Evolutionary conservation across 192 early-diverging fungal genomes (phyloP), one percentile per base, ranked within the genome.

Genomic region (Cladochytrium replicatum): DNA sequence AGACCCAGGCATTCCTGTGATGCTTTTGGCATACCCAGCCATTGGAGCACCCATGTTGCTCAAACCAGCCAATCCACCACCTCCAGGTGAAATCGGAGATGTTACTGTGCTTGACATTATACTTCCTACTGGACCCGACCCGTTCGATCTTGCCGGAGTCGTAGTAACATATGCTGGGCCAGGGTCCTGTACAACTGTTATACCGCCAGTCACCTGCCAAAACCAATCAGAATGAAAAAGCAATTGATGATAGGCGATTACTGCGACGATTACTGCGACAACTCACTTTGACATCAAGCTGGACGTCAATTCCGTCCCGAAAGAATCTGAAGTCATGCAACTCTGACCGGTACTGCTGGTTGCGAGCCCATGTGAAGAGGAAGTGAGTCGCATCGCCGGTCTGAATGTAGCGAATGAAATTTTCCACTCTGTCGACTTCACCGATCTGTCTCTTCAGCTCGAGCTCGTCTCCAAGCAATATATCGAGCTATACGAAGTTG

Each of bases 291-390:
- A 65, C 63, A 63, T 80, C 78, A 31, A 78, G 46, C 52, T 68
- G 59, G 25, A 80, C 78, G 46, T 80, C 78, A 46, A 80, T 74
- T 24, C 49, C 42, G 32, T 67, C 56, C 17, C 63, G 50, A 47
- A 80, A 80, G 45, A 58, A 69, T 52, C 57, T 49, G 54, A 80
- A 79, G 44, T 80, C 78, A 47, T 71, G 70, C 46, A 80, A 41
- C 34, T 77, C 69, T 24, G 64, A 46, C 9, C 69, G 60, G 45
- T 50, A 55, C 26, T 64, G 44, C 52, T 72, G 79, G 31, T 79
- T 71, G 13, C 61, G 57, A 8, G 67, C 31, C 72, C 75, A 80
- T 42, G 43, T 63, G 52, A 77, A 79, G 28, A 80, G 43, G 56
- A 71, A 80, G 6, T 62, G 58, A 6, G 67, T 80, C 0, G 76